Conservation (phyloP, 768 basidiomycete genomes). For the Galerina sulciceps region DNA sequence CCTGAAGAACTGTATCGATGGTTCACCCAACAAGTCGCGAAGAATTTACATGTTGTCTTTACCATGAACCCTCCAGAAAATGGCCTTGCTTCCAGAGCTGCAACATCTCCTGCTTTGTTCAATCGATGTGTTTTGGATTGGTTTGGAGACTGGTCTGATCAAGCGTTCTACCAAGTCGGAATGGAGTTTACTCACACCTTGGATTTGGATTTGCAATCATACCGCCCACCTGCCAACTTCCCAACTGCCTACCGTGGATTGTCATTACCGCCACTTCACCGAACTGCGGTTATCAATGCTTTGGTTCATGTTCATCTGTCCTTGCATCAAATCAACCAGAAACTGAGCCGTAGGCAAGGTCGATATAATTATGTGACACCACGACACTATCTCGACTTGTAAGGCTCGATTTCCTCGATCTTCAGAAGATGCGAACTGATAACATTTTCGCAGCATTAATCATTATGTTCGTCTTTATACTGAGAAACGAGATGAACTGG, state of each 20-base stretch:
- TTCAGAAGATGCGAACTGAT: slow-evolving; percentile 11
- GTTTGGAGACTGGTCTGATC: slow-evolving; percentile 99
- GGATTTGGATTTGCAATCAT: slow-evolving; percentile 87
- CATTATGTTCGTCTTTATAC: slow-evolving; percentile 95
- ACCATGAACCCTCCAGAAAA: slow-evolving; percentile 99
- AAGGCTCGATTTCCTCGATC: slow-evolving; percentile 35
- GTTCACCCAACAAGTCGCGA: slow-evolving; percentile 98
- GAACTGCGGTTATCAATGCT: slow-evolving; percentile 90
- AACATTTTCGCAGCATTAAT: slow-evolving; percentile 69
- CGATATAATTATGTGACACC: slow-evolving; percentile 97
- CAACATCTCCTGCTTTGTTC: slow-evolving; percentile 97
- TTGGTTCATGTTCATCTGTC: slow-evolving; percentile 92
- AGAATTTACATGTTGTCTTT: slow-evolving; percentile 98
- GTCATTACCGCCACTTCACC: slow-evolving; percentile 85
- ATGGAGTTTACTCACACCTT: slow-evolving; percentile 95
- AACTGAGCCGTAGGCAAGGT: slow-evolving; percentile 91
- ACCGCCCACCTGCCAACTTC: slow-evolving; percentile 81
- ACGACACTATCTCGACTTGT: slow-evolving; percentile 98
- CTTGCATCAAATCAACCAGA: slow-evolving; percentile 86
- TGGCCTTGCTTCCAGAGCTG: slow-evolving; percentile 92
- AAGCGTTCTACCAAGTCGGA: slow-evolving; percentile 97
- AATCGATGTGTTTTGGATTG: slow-evolving; percentile 99
- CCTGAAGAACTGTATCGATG: slow-evolving; percentile 97
- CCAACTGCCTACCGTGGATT: slow-evolving; percentile 88
- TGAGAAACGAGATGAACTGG: slow-evolving; percentile 96